phyloP scores from a whole-genome alignment of 345 rosid species.

The Ceriops decandra region DNA sequence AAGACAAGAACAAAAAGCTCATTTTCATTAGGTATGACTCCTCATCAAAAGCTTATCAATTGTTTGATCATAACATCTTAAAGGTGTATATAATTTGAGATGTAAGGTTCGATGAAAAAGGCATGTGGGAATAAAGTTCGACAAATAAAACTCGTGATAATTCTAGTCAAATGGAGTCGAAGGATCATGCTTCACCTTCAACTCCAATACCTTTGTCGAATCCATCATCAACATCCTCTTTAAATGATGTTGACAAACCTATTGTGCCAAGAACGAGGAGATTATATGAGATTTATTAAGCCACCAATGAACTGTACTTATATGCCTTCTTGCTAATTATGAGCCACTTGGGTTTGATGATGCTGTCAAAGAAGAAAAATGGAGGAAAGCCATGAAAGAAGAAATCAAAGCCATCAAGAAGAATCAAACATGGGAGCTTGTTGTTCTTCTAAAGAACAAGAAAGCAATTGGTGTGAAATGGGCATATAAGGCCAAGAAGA shows the following conservation, averaged over 20 bases:
- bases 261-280: neutral
- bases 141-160: neutral
- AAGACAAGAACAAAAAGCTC: neutral
- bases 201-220: neutral
- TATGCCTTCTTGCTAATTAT: neutral
- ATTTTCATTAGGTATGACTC: neutral
- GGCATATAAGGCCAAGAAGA: no score
- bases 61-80: neutral
- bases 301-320: neutral
- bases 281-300: neutral
- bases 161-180: no score
- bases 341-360: neutral
- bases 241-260: neutral
- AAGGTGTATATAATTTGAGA: neutral
- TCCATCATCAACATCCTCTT: neutral
- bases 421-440: neutral
- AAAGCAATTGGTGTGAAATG: no score
- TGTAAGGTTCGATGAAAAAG: constrained; percentile 5
- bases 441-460: no score
- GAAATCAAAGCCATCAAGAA: neutral
- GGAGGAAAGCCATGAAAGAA: neutral
- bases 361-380: neutral
- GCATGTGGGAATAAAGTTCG: neutral
- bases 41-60: neutral
- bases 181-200: neutral